Percentiles rank a stretch among this genome's conserved stretches.
These are phyloP conservation scores for Aspergillus ochraceus DNA, from an alignment of 2,329 filamentous ascomycete genomes.

Conservation along the genomic window DNA sequence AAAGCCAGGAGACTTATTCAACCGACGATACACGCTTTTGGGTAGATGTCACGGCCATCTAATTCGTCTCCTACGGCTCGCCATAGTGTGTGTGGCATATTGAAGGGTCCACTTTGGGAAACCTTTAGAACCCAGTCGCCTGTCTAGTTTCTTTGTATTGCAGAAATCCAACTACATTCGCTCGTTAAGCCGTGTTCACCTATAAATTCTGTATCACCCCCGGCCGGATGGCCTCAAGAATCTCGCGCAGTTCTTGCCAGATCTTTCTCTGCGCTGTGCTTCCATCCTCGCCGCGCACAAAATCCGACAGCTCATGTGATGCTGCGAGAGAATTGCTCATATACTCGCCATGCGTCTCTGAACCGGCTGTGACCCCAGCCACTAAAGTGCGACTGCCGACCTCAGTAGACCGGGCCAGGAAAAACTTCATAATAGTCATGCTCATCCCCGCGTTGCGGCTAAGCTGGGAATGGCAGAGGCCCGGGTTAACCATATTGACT, in stretches of 20 bases:
- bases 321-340: slow-evolving; percentile 38
- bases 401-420: slow-evolving; percentile 47
- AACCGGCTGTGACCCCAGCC: slow-evolving; percentile 37
- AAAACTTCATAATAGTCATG: slow-evolving; percentile 24
- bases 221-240: slow-evolving; percentile 45
- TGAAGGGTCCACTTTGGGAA: too few species aligned
- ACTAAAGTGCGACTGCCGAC: slow-evolving; percentile 50
- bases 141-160: not conserved
- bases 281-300: slow-evolving; percentile 45
- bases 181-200: not conserved
- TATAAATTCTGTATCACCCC: slow-evolving; percentile 29
- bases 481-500: slow-evolving; percentile 55
- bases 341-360: slow-evolving; percentile 50
- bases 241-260: slow-evolving; percentile 46
- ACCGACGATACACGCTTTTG: slow-evolving; percentile 32
- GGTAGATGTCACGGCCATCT: slow-evolving; percentile 18
- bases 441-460: slow-evolving; percentile 33
- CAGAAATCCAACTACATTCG: not conserved
- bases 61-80: not conserved
- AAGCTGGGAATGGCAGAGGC: slow-evolving; percentile 53
- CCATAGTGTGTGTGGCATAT: too few species aligned
- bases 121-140: not conserved
- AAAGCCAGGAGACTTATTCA: slow-evolving; percentile 5
- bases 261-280: slow-evolving; percentile 38
- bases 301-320: slow-evolving; percentile 28